Evolutionary conservation across 2,329 filamentous ascomycete species (phyloP).

Genomic region (Trichoderma koningii): DNA sequence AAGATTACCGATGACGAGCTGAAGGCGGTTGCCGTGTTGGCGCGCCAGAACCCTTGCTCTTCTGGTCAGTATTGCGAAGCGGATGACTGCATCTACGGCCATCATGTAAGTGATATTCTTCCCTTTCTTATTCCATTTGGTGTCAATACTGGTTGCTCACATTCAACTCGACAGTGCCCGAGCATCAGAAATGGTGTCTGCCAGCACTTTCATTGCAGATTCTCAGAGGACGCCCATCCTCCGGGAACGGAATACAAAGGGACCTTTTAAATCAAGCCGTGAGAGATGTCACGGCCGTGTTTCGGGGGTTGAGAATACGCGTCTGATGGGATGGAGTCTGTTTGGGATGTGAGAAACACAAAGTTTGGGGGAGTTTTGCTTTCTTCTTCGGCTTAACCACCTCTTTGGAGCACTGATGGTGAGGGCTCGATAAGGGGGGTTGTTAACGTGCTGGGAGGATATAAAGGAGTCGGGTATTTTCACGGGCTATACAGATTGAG

Average conservation of each 20-base stretch:
- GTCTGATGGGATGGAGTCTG: too few species aligned
- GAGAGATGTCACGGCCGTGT: background rate
- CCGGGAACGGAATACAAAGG: slow-evolving; percentile 57
- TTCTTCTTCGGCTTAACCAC: too few species aligned
- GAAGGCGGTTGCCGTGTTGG: slow-evolving; percentile 57
- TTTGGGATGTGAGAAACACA: too few species aligned
- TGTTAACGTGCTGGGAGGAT: too few species aligned
- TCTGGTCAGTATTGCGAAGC: slow-evolving; percentile 60
- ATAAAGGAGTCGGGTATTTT: too few species aligned
- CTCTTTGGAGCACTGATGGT: too few species aligned
- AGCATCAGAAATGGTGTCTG: slow-evolving; percentile 55
- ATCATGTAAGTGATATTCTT: slow-evolving; percentile 51
- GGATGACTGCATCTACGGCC: slow-evolving; percentile 63
- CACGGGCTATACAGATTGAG: too few species aligned
- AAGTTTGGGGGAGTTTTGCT: too few species aligned
- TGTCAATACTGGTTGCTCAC: background rate
- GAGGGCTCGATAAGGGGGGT: too few species aligned
- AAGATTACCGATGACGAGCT: slow-evolving; percentile 56
- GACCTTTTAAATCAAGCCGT: slow-evolving; percentile 31
- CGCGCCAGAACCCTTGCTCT: slow-evolving; percentile 60
- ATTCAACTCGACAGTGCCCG: slow-evolving; percentile 48
- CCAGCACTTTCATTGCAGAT: slow-evolving; percentile 58
- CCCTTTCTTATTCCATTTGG: background rate
- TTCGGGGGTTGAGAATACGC: too few species aligned
- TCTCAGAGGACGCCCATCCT: slow-evolving; percentile 55